Conservation (phyloP, 2,329 filamentous ascomycete species). For the Leptosphaerulina australis region DNA sequence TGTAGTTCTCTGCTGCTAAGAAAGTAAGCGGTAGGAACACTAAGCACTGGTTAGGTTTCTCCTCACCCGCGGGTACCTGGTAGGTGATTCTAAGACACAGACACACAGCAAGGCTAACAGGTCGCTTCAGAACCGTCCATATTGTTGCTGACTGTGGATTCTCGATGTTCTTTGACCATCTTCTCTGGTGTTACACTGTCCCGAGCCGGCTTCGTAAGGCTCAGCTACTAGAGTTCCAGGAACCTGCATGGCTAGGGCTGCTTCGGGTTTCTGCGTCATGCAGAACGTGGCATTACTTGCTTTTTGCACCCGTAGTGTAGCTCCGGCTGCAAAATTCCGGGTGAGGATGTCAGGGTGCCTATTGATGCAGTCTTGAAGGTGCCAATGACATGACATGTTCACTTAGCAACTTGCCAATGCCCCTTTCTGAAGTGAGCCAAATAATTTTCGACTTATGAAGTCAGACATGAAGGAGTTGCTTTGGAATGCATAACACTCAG, state of each 20-base stretch:
- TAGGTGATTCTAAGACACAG: not conserved
- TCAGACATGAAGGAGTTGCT: not conserved
- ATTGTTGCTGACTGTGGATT: constrained; percentile 12
- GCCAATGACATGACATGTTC: too few relatives aligned
- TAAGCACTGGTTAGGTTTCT: not conserved
- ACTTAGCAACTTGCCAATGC: too few relatives aligned
- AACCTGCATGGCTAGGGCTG: not conserved
- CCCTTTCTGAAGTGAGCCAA: too few relatives aligned
- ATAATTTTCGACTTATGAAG: not conserved
- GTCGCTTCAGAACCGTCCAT: constrained; percentile 4
- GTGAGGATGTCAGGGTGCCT: not conserved
- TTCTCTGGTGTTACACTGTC: constrained; percentile 2
- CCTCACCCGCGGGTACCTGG: constrained; percentile 5
- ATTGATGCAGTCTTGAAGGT: not conserved
- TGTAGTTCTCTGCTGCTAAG: constrained; percentile 4
- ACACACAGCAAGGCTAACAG: constrained; percentile 15
- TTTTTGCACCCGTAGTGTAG: constrained; percentile 13
- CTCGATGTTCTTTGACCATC: constrained; percentile 3
- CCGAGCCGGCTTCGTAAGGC: not conserved
- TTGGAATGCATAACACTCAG: not conserved
- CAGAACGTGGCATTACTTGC: constrained; percentile 21
- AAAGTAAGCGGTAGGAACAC: constrained; percentile 7
- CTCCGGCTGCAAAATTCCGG: constrained; percentile 9
- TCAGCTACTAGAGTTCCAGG: constrained; percentile 20
- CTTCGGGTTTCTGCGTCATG: constrained; percentile 1